Evolutionary conservation across 805 yeast species (phyloP), one percentile per base, ranked within the genome.

Genomic region (Candida sakaeoensis): DNA sequence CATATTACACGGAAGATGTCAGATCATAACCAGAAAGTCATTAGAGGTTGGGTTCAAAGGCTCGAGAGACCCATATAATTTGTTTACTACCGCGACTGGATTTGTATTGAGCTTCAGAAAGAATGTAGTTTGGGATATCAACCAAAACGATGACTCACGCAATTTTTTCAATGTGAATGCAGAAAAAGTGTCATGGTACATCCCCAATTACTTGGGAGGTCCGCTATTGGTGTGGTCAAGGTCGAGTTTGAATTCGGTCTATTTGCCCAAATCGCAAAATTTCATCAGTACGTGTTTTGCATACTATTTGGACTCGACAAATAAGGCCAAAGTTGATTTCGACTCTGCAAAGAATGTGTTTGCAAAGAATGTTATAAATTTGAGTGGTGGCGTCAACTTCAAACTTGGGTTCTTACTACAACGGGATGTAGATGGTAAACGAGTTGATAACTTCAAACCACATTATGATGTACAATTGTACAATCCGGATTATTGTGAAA

Each of bases 31-130:
- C 16, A 64, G 73, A 1, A 53, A 79, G 9, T 67, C 70, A 14
- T 66, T 85, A 32, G 75, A 78, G 41, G 72, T 83, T 5, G 71
- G 78, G 2, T 65, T 83, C 51, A 85, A 86, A 53, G 93, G 95
- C 1, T 77, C 91, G 0, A 70, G 80, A 39, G 82, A 83, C 51
- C 98, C 98, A 0, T 89, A 89, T 54, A 67, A 74, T 31, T 57
- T 91, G 31, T 72, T 83, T 25, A 82, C 79, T 4, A 63, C 67
- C 1, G 70, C 84, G 18, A 74, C 95, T 1, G 98, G 98, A 0
- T 89, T 87, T 52, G 69, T 85, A 1, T 64, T 91, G 34, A 74
- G 80, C 2, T 89, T 95, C 72, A 70, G 73, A 33, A 75, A 83
- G 18, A 59, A 80, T 40, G 84, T 87, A 2, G 51, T 54, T 0